phyloP scores from a whole-genome alignment of 129 eudicot species.

The Artemisia argyi region DNA sequence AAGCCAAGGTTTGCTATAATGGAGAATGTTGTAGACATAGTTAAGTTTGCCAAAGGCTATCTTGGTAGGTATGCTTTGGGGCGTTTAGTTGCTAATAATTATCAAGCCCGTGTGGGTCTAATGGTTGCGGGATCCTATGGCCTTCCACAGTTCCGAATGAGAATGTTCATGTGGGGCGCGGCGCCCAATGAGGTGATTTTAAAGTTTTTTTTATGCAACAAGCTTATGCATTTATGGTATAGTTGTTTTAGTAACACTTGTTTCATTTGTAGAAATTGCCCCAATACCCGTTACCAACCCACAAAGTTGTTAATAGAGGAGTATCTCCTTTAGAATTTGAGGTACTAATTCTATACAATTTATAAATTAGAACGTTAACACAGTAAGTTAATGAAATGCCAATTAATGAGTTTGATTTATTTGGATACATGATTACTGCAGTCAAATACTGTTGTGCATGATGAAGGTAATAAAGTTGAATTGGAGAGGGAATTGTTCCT shows the following conservation, averaged over 20 bases:
- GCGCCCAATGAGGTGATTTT: conserved; percentile 54
- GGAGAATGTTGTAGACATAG: conserved; percentile 87
- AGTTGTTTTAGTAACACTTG: background rate
- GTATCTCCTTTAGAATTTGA: conserved; percentile 69
- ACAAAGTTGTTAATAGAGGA: conserved; percentile 69
- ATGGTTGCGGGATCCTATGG: conserved; percentile 97
- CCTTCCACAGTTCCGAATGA: conserved; percentile 81
- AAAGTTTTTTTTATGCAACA: background rate
- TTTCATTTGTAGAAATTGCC: conserved; percentile 61
- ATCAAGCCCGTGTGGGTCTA: conserved; percentile 79
- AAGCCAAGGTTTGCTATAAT: conserved; percentile 66
- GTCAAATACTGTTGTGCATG: conserved; percentile 58
- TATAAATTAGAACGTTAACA: too few species aligned
- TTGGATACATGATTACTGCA: conserved; percentile 5
- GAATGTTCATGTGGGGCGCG: conserved; percentile 94
- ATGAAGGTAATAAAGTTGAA: conserved; percentile 33
- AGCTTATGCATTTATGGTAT: background rate
- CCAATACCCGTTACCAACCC: conserved; percentile 84
- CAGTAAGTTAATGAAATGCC: too few species aligned
- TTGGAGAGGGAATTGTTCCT: conserved; percentile 51
- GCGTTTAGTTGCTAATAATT: conserved; percentile 67
- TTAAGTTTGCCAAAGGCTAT: conserved; percentile 67
- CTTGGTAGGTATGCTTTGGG: conserved; percentile 82
- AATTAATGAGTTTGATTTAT: too few species aligned
- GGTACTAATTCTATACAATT: conserved; percentile 33